Evolutionary conservation across 2,329 filamentous ascomycete species (phyloP).

Genomic region (Colletotrichum falcatum): DNA sequence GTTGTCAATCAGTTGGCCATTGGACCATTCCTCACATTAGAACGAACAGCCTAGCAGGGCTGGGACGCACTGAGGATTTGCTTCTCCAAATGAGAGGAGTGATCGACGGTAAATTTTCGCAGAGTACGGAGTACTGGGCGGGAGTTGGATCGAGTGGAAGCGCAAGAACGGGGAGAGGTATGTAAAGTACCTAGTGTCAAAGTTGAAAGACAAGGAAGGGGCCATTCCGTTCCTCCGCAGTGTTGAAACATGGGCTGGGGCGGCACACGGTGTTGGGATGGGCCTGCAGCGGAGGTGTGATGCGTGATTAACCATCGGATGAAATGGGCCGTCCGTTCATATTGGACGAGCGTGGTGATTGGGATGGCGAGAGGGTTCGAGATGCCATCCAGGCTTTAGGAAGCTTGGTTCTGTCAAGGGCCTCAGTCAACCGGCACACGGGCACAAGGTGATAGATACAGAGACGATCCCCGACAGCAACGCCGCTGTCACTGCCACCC

Average conservation of each 20-base stretch:
- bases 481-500: conserved; percentile 27
- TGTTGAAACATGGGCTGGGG: conserved; percentile 21
- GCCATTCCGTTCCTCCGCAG: conserved; percentile 34
- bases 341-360: conserved; percentile 21
- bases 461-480: background rate
- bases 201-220: background rate
- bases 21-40: conserved; percentile 2
- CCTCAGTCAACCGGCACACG: conserved; percentile 8
- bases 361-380: conserved; percentile 19
- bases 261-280: conserved; percentile 28
- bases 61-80: conserved; percentile 13
- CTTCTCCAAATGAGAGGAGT: conserved; percentile 26
- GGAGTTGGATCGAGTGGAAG: conserved; percentile 3
- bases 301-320: conserved; percentile 40
- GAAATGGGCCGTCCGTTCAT: conserved; percentile 21
- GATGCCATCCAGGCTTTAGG: conserved; percentile 23
- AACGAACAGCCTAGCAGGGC: conserved; percentile 9
- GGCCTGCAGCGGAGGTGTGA: conserved; percentile 8
- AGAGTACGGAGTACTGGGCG: background rate
- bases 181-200: background rate
- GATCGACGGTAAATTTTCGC: conserved; percentile 5
- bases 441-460: background rate
- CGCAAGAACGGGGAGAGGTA: conserved; percentile 3
- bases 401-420: conserved; percentile 27
- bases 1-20: conserved; percentile 10